Evolutionary conservation across 768 basidiomycete genomes (phyloP).

Genomic region (Rhodocollybia butyracea): DNA sequence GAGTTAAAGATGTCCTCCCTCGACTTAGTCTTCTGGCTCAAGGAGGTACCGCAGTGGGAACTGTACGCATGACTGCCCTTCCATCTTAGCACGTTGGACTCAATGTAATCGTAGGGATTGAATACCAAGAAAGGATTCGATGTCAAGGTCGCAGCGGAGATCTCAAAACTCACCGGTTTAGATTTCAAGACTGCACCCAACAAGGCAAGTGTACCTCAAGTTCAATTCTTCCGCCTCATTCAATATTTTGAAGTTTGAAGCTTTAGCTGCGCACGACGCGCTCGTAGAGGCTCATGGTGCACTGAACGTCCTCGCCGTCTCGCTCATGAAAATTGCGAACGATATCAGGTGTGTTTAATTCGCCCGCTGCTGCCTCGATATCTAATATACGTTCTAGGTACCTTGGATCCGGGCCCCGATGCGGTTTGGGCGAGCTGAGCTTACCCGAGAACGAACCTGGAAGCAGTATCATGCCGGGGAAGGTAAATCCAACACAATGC

Average conservation of each 20-base stretch:
- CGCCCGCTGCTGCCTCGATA: no score
- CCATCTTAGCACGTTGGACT: background rate
- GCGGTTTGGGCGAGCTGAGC: slow-evolving; percentile 91
- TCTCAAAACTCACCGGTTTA: slow-evolving; percentile 87
- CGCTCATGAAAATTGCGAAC: slow-evolving; percentile 99
- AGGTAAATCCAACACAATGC: slow-evolving; percentile 99
- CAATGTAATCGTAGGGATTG: slow-evolving; percentile 59
- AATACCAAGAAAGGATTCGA: slow-evolving; percentile 98
- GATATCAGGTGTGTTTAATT: no score
- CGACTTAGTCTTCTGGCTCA: slow-evolving; percentile 89
- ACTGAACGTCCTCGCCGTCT: slow-evolving; percentile 91
- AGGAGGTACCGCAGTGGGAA: slow-evolving; percentile 98
- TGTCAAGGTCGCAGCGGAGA: slow-evolving; percentile 87
- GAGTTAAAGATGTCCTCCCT: slow-evolving; percentile 78
- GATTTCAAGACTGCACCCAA: slow-evolving; percentile 96
- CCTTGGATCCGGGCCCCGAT: slow-evolving; percentile 96
- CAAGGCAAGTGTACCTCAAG: slow-evolving; percentile 54
- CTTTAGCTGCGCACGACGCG: slow-evolving; percentile 96
- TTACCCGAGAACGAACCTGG: slow-evolving; percentile 99
- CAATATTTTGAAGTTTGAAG: slow-evolving; percentile 74
- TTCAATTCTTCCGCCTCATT: background rate
- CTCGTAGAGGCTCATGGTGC: slow-evolving; percentile 98
- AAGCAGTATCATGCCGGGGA: slow-evolving; percentile 99
- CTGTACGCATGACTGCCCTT: slow-evolving; percentile 42
- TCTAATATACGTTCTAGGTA: no score